Evolutionary conservation across 768 basidiomycete species (phyloP), one percentile per base, ranked within the genome.

Genomic region (Lanmaoa rubissima): DNA sequence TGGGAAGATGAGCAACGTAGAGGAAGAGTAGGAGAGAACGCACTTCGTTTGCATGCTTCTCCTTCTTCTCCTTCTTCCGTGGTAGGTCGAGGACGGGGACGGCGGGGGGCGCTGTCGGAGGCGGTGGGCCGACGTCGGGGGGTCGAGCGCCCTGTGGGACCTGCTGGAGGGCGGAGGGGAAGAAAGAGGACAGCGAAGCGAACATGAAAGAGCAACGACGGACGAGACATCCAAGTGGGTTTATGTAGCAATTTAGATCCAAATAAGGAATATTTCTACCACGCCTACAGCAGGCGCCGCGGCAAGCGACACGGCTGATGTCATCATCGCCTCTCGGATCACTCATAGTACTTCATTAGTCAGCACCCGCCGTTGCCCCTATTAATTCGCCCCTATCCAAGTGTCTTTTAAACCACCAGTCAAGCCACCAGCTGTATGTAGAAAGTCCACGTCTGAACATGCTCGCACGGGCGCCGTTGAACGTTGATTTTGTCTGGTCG

Each of bases 141-240:
- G 63, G 52, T 61, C 63, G 67, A 26, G 49, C 21, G 64, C 60
- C 54, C 38, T 56, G 63, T 54, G 55, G 40, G 55, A 63, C 44
- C 62, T 79, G 80, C 62, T 80, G 79, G n/a, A 81, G 69, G n/a
- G 73, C 68, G 32, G 79, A 72, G 39, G 82, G 81, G 0, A 84
- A 66, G 58, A 82, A 77, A 2, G 79, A 78, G 8, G 82, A 75
- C 52, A 83, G 68, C 49, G 78, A 77, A 53, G 82, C 77, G 66
- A 84, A 78, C 82, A 84, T 83, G 73, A 62, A 42, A 24, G 58
- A 12, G 31, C 9, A 47, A 10, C 16, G 32, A 17, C 4, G 6
- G 10, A 32, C 32, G 21, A 24, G 21, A 43, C 14, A 12, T 12
- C 19, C 11, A 34, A 46, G 40, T 55, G 47, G 48, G 42, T 57